These are phyloP conservation scores for Epichloe bromicola DNA, from an alignment of 2,329 filamentous ascomycete species.

Conservation along the genomic window DNA sequence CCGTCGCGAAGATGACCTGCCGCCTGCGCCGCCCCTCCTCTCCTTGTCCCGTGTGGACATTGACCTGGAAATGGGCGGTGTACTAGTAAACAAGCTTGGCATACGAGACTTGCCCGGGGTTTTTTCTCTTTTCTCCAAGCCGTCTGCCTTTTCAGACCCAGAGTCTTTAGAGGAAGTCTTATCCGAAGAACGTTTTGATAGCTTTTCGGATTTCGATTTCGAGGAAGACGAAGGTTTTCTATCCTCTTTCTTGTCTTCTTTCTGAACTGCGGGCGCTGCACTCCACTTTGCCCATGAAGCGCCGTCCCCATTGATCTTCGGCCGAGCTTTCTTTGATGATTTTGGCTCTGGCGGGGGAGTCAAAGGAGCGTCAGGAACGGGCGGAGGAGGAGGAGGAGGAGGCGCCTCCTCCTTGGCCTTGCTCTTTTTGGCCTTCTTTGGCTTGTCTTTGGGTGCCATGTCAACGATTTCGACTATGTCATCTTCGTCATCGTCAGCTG, in stretches of 20 bases:
- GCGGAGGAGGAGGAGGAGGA: slow-evolving; percentile 27
- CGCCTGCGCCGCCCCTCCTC: slow-evolving; percentile 30
- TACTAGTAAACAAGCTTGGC: slow-evolving; percentile 50
- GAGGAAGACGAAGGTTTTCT: slow-evolving; percentile 29
- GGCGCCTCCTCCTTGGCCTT: slow-evolving; percentile 12
- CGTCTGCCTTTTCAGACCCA: slow-evolving; percentile 56
- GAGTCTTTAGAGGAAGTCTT: slow-evolving; percentile 55
- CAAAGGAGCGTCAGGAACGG: slow-evolving; percentile 33
- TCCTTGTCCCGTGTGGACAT: slow-evolving; percentile 56
- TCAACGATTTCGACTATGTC: slow-evolving; percentile 39
- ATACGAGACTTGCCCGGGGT: slow-evolving; percentile 40
- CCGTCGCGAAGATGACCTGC: slow-evolving; percentile 53
- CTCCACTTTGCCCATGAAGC: slow-evolving; percentile 68
- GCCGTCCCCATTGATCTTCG: slow-evolving; percentile 59
- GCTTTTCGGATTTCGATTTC: slow-evolving; percentile 54
- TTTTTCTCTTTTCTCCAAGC: slow-evolving; percentile 28
- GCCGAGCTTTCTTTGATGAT: slow-evolving; percentile 60
- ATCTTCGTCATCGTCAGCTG: slow-evolving; percentile 36
- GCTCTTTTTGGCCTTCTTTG: slow-evolving; percentile 23
- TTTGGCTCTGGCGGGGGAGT: slow-evolving; percentile 42
- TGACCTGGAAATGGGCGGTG: slow-evolving; percentile 53
- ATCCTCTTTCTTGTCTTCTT: slow-evolving; percentile 29
- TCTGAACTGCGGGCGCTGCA: slow-evolving; percentile 33
- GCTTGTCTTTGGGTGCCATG: slow-evolving; percentile 29
- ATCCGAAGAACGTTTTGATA: slow-evolving; percentile 38